phyloP scores from a whole-genome alignment of 257 asterid species.

The Solanum phureja region DNA sequence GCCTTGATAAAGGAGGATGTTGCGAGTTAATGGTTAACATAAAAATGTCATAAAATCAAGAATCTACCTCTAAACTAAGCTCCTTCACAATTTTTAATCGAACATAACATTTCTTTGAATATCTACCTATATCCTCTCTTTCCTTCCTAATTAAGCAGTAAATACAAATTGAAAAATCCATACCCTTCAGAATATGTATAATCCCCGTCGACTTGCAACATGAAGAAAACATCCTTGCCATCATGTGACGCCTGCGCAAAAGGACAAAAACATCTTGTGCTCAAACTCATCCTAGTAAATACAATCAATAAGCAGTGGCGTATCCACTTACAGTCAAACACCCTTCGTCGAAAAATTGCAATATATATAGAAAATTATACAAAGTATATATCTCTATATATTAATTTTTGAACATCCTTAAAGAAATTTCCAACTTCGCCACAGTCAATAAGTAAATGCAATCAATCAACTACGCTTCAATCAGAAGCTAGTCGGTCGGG shows the following conservation, averaged over 20 bases:
- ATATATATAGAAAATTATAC: too few relatives aligned
- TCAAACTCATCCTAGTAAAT: too few relatives aligned
- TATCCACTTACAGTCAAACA: too few relatives aligned
- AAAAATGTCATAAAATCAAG: not conserved
- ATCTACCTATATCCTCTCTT: not conserved
- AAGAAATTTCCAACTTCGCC: too few relatives aligned
- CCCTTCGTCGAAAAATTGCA: too few relatives aligned
- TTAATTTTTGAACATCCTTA: too few relatives aligned
- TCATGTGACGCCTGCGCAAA: conserved; percentile 47
- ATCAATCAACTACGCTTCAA: too few relatives aligned
- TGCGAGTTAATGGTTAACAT: not conserved
- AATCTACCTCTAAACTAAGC: not conserved
- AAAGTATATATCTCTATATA: too few relatives aligned
- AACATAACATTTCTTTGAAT: not conserved
- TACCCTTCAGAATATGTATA: conserved; percentile 56
- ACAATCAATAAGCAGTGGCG: too few relatives aligned
- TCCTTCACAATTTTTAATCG: not conserved
- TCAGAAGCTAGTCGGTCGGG: too few relatives aligned
- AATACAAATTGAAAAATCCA: not conserved
- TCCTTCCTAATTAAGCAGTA: not conserved
- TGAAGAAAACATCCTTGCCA: conserved; percentile 47
- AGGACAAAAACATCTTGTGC: not conserved
- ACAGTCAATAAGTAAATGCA: too few relatives aligned
- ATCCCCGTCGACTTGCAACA: conserved; percentile 50
- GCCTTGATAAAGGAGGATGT: not conserved